Conservation (phyloP, 345 rosid species). For the Rhizophora apiculata region DNA sequence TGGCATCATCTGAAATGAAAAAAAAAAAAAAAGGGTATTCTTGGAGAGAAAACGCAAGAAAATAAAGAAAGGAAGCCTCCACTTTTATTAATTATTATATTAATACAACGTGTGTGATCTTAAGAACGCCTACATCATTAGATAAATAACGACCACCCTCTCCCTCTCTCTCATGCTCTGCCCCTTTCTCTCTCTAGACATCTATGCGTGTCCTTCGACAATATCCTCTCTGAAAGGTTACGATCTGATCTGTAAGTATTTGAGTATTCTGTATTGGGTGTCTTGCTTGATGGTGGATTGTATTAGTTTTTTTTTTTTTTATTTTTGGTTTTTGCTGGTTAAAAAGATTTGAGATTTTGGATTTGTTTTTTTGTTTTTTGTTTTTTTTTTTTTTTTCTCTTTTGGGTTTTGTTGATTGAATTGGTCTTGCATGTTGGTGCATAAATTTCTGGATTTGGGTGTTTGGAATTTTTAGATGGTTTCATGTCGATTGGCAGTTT, state of each 20-base stretch:
- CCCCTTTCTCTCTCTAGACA: no score
- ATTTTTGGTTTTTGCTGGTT: not conserved
- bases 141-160: not conserved
- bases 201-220: no score
- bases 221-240: no score
- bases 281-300: no score
- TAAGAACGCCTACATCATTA: not conserved
- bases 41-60: no score
- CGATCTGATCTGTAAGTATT: no score
- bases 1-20: no score
- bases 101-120: not conserved
- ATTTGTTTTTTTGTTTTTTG: not conserved
- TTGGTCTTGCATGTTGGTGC: not conserved
- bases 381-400: not conserved
- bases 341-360: no score
- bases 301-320: not conserved
- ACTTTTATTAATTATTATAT: not conserved
- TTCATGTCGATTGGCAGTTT: not conserved
- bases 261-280: no score
- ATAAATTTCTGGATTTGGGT: conserved; percentile 6
- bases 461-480: not conserved
- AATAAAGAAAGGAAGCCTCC: not conserved
- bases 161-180: not conserved
- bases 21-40: not conserved
- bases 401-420: not conserved